Base-by-base conservation (phyloP, 106 monocot genomes). In the Iris macrosiphon region DNA sequence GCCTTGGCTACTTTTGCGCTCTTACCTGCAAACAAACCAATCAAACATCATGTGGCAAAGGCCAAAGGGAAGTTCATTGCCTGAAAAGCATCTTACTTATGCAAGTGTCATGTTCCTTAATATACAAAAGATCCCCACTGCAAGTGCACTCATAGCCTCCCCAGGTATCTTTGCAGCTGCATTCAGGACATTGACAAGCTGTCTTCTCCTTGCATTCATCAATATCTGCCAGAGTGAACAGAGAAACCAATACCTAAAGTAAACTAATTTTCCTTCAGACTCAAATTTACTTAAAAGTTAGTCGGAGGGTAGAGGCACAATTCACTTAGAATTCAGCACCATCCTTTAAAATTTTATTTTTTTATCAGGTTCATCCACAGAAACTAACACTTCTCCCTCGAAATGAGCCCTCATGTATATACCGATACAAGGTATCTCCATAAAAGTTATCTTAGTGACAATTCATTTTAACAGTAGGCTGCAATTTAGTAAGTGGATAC, bases 21-120 rank as follows among this genome's bases (percentile, higher is more conserved):
- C 65, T 96, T 89, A 66, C 89, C 95, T 96, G 69, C 62, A 65
- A 10, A 64, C n/a, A n/a, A n/a, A n/a, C n/a, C n/a, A n/a, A n/a
- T n/a, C 40, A 53, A 15, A 44, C 11, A 55, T 38, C 29, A 59
- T 60, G 13, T 63, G 37, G 6, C 33, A 25, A 60, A 53, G 37
- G 23, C 2, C 8, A 58, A 23, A n/a, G 25, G 10, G 40, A 41
- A 4, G 24, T 50, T 9, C 3, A 40, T 29, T 50, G 40, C 27
- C 4, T 17, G 11, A n/a, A n/a, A n/a, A n/a, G n/a, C 50, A 57
- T 30, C 71, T 63, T 30, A 75, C 81, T 76, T 44, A 81, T 81
- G 67, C 81, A 81, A 49, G 78, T 70, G 48, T 83, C 83, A 46
- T 83, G 83, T n/a, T 83, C 83, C 42, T 54, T 78, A 39, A 83